These are phyloP conservation scores for Amanita thiersii DNA, from an alignment of 768 basidiomycete genomes.

Conservation along the genomic window DNA sequence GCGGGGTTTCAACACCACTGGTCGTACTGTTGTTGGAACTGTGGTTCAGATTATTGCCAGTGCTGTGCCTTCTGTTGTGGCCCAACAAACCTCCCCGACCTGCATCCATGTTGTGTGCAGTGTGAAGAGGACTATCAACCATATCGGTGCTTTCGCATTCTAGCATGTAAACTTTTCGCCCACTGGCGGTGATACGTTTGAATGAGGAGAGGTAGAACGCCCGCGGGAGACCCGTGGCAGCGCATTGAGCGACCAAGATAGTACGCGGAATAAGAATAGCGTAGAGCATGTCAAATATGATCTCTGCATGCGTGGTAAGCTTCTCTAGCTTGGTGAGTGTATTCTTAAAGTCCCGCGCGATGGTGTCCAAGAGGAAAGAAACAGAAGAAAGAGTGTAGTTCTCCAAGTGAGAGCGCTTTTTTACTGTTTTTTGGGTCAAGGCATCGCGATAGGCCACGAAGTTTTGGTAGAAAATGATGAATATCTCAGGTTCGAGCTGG, in stretches of 20 bases:
- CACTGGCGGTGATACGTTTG: slow-evolving; percentile 25
- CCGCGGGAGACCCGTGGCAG: slow-evolving; percentile 43
- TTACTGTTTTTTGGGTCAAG: slow-evolving; percentile 25
- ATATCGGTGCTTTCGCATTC: slow-evolving; percentile 44
- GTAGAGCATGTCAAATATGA: slow-evolving; percentile 48
- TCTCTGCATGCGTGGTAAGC: slow-evolving; percentile 46
- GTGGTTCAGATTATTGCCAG: not conserved
- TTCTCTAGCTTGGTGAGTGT: slow-evolving; percentile 39
- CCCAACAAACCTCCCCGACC: slow-evolving; percentile 17
- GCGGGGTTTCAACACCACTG: not conserved
- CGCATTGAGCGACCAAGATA: slow-evolving; percentile 42
- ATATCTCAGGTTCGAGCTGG: slow-evolving; percentile 49
- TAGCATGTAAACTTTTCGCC: slow-evolving; percentile 33
- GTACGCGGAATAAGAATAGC: slow-evolving; percentile 48
- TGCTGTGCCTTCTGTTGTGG: slow-evolving; percentile 12
- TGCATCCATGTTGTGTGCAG: slow-evolving; percentile 1
- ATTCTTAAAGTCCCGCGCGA: slow-evolving; percentile 39
- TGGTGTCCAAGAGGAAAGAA: slow-evolving; percentile 39
- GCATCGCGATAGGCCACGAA: slow-evolving; percentile 35
- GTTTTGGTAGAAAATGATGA: slow-evolving; percentile 43
- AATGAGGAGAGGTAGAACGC: slow-evolving; percentile 38
- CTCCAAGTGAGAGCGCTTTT: slow-evolving; percentile 29
- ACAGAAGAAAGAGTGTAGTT: slow-evolving; percentile 34
- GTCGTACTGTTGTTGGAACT: slow-evolving; percentile 25
- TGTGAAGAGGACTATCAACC: slow-evolving; percentile 24